Evolutionary conservation across 2,329 filamentous ascomycete species (phyloP).

Genomic region (Diaporthe vaccinii): DNA sequence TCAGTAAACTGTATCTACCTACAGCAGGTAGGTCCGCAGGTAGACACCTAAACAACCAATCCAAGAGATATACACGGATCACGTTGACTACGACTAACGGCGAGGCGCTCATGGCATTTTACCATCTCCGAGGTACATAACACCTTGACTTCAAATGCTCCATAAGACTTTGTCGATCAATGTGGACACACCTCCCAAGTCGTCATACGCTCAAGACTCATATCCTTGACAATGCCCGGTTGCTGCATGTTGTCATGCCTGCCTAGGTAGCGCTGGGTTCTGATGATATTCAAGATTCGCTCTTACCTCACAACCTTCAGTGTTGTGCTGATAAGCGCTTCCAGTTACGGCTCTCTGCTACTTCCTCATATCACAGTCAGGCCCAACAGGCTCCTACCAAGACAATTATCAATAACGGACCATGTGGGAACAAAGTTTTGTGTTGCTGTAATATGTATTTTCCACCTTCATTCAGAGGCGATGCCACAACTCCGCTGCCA

Average conservation of each 20-base stretch:
- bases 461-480: no score
- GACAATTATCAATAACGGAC: no score
- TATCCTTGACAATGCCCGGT: not conserved
- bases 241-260: not conserved
- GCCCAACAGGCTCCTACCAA: not conserved
- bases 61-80: not conserved
- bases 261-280: not conserved
- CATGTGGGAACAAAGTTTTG: no score
- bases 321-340: not conserved
- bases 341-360: not conserved
- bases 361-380: not conserved
- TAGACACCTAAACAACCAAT: not conserved
- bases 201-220: not conserved
- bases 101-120: no score
- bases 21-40: not conserved
- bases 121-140: no score
- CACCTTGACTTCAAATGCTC: not conserved
- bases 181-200: not conserved
- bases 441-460: no score
- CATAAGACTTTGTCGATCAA: not conserved
- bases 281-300: not conserved
- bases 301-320: not conserved
- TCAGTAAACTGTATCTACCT: not conserved
- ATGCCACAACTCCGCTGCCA: no score
- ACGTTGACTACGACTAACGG: not conserved